Evolutionary conservation across 768 basidiomycete genomes (phyloP).

Genomic region (Imleria badia): DNA sequence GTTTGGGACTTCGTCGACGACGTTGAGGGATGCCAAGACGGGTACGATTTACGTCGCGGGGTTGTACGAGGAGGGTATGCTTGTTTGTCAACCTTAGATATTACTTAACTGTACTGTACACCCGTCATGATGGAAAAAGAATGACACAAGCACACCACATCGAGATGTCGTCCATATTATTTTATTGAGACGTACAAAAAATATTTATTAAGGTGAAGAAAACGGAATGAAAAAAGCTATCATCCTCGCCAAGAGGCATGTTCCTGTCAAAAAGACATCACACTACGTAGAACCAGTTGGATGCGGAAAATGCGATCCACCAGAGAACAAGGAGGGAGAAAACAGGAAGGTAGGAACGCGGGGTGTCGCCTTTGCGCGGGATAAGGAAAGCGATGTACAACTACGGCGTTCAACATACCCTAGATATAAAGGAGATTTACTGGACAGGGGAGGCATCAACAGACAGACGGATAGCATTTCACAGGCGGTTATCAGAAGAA

Average conservation of each 20-base stretch:
- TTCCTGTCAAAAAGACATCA: slow-evolving; percentile 4
- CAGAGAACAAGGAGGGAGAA: background rate
- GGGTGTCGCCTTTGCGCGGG: slow-evolving; percentile 19
- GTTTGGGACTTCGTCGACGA: slow-evolving; percentile 55
- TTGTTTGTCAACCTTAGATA: slow-evolving; percentile 44
- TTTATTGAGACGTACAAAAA: slow-evolving; percentile 14
- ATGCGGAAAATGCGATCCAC: background rate
- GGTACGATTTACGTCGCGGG: slow-evolving; percentile 55
- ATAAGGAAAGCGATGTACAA: slow-evolving; percentile 16
- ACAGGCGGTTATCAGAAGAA: slow-evolving; percentile 44
- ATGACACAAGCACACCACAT: background rate
- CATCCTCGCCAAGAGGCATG: background rate
- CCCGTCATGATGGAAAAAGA: background rate
- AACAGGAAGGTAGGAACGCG: background rate
- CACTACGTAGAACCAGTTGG: background rate
- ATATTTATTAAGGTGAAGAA: background rate
- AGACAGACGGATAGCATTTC: slow-evolving; percentile 17
- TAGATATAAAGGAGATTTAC: slow-evolving; percentile 12
- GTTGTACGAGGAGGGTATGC: slow-evolving; percentile 54
- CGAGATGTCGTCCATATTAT: background rate
- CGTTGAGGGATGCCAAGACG: slow-evolving; percentile 47
- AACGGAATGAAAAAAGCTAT: background rate
- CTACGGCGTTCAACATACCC: slow-evolving; percentile 20
- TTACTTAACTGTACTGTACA: no score
- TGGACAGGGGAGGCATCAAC: slow-evolving; percentile 5